Evolutionary conservation across 352 stramenopile species (phyloP), one percentile per base, ranked within the genome.

Genomic region (Blastocystis sp.): DNA sequence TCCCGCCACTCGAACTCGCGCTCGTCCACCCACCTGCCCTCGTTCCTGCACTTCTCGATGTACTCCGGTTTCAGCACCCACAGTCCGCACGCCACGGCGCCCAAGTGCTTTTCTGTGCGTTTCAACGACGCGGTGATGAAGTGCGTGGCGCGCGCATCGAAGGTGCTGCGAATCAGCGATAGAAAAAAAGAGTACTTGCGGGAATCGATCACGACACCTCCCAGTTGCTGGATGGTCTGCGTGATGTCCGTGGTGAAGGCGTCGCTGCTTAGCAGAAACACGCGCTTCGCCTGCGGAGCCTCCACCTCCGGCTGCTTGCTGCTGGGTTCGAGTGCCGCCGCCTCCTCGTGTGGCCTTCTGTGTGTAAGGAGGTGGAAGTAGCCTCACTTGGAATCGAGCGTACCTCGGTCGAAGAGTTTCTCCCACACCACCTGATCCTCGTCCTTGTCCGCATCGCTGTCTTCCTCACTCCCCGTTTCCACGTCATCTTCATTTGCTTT

Each of bases 21-120:
- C 38, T 87, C 77, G 24, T 87, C 42, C 45, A 87, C 77, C 77
- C 77, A 87, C 2, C 43, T 19, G 24, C 65, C 65, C 21, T 21
- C 62, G 0, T 70, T 10, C 24, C 52, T 45, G 45, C 77, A 76
- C 7, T 54, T 43, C 24, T 6, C 17, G 34, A 87, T 40, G 52
- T 78, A 87, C 7, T 78, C 54, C 3, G 77, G 77, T 11, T 42
- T 74, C 24, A 87, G 28, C 17, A 87, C 45, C 77, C 77, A 87
- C n/a, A 77, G 24, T 6, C 77, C 77, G 52, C 77, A 77, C 3
- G 77, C 77, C 28, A 87, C 62, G 3, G 77, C 40, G 24, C 77
- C 77, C 42, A 87, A 43, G 40, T 42, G 71, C 61, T 87, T 87
- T 57, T 87, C 77, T 3, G 77, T 87, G 1, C 77, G 77, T 11